Conservation (phyloP, 495 filamentous ascomycete genomes). For the Hypoxylon intermedium region DNA sequence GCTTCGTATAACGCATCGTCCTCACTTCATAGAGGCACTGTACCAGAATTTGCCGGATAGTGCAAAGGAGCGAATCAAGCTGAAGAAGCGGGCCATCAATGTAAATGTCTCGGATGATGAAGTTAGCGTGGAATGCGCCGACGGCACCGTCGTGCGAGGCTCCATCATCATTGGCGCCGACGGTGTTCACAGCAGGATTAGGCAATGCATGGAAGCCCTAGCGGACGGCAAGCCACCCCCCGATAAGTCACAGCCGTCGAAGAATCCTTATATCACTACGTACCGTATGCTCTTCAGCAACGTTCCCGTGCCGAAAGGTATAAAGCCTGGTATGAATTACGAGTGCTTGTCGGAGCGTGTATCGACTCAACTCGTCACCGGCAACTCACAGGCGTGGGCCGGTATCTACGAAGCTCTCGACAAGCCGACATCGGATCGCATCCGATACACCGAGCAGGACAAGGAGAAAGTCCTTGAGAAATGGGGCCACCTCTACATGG, state of each 20-base stretch:
- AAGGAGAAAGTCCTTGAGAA: conserved; percentile 33
- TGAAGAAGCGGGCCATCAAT: conserved; percentile 43
- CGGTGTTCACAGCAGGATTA: conserved; percentile 57
- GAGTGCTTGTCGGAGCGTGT: conserved; percentile 25
- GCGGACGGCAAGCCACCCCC: conserved; percentile 35
- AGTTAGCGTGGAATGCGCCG: conserved; percentile 45
- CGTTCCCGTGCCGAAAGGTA: conserved; percentile 36
- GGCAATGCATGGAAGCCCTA: conserved; percentile 50
- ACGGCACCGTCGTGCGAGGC: conserved; percentile 52
- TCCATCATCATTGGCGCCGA: conserved; percentile 62
- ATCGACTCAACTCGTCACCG: conserved; percentile 39
- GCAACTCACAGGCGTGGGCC: conserved; percentile 43
- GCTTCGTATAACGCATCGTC: conserved; percentile 45
- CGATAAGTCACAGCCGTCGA: conserved; percentile 24
- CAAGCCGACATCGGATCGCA: conserved; percentile 45
- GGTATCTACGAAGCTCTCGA: conserved; percentile 53
- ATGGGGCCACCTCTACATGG: conserved; percentile 44
- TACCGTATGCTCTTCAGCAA: conserved; percentile 42
- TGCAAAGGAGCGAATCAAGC: conserved; percentile 40
- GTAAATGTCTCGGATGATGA: conserved; percentile 36
- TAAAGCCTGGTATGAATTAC: conserved; percentile 19
- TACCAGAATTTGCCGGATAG: conserved; percentile 46
- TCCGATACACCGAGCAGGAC: conserved; percentile 50
- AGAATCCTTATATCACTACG: conserved; percentile 40
- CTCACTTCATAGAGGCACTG: conserved; percentile 44